phyloP scores from a whole-genome alignment of 2,329 filamentous ascomycete species.

The Sporothrix brunneoviolacea region DNA sequence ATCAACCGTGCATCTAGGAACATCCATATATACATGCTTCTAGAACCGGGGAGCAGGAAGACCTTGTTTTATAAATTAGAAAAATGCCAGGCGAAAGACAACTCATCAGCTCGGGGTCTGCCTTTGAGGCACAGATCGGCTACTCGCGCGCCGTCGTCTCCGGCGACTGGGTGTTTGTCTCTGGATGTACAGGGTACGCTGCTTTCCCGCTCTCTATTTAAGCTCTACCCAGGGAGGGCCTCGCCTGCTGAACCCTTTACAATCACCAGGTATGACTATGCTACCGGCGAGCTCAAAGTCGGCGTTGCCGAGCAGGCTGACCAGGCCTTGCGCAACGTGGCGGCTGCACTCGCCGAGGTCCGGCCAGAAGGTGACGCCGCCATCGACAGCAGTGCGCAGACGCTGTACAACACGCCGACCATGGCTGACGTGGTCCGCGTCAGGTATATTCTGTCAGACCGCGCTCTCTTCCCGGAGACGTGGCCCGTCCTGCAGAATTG shows the following conservation, averaged over 20 bases:
- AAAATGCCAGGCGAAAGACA: slow-evolving; percentile 1
- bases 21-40: no score
- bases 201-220: background rate
- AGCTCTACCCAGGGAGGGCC: background rate
- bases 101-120: slow-evolving; percentile 41
- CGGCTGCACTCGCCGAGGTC: slow-evolving; percentile 37
- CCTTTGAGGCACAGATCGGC: slow-evolving; percentile 46
- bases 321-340: slow-evolving; percentile 43
- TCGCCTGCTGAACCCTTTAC: slow-evolving; percentile 20
- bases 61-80: no score
- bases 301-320: slow-evolving; percentile 43
- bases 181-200: slow-evolving; percentile 42
- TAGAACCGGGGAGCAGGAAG: no score
- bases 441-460: slow-evolving; percentile 44
- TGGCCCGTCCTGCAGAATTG: slow-evolving; percentile 45
- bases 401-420: slow-evolving; percentile 3
- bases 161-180: slow-evolving; percentile 46
- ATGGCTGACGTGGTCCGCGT: slow-evolving; percentile 45
- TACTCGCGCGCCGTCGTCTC: slow-evolving; percentile 48
- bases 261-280: slow-evolving; percentile 34
- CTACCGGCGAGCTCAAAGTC: slow-evolving; percentile 33
- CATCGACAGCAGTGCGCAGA: slow-evolving; percentile 23
- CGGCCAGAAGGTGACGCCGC: no score
- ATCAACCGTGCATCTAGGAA: no score
- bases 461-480: slow-evolving; percentile 39